Conservation (phyloP, 441 rosid genomes). For the Aquilaria agallochum region DNA sequence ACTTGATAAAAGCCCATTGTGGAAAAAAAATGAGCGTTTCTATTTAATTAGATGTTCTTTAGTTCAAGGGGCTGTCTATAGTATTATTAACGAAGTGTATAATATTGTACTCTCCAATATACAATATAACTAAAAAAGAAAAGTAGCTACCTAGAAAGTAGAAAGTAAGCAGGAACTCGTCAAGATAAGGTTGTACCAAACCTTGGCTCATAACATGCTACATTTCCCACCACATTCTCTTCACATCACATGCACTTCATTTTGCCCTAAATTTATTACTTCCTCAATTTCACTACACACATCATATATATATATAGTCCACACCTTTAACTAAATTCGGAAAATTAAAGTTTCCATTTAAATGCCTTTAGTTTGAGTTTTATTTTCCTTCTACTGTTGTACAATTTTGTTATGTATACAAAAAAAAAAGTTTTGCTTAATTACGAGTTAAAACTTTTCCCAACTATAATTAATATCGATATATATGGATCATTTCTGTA, state of each 20-base stretch:
- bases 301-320: not conserved
- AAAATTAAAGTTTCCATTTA: too few relatives aligned
- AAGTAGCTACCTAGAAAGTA: too few relatives aligned
- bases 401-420: not conserved
- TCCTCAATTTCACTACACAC: not conserved
- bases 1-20: too few relatives aligned
- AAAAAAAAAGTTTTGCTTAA: not conserved
- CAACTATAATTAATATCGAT: too few relatives aligned
- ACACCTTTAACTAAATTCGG: not conserved
- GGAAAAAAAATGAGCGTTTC: too few relatives aligned
- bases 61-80: too few relatives aligned
- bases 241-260: not conserved
- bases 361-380: not conserved
- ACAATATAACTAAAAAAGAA: too few relatives aligned
- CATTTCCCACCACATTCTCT: slow-evolving; percentile 8
- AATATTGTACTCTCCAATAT: too few relatives aligned
- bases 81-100: too few relatives aligned
- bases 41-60: too few relatives aligned
- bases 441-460: too few relatives aligned
- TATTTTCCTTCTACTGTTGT: not conserved
- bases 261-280: not conserved
- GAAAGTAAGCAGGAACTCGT: not conserved
- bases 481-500: too few relatives aligned
- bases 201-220: not conserved
- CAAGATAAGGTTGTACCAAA: slow-evolving; percentile 5